A percentile compares a stretch with the other conserved stretches of the same genome.
These are phyloP conservation scores for Claviceps purpurea DNA, from an alignment of 2,329 filamentous ascomycete genomes.

Conservation along the genomic window DNA sequence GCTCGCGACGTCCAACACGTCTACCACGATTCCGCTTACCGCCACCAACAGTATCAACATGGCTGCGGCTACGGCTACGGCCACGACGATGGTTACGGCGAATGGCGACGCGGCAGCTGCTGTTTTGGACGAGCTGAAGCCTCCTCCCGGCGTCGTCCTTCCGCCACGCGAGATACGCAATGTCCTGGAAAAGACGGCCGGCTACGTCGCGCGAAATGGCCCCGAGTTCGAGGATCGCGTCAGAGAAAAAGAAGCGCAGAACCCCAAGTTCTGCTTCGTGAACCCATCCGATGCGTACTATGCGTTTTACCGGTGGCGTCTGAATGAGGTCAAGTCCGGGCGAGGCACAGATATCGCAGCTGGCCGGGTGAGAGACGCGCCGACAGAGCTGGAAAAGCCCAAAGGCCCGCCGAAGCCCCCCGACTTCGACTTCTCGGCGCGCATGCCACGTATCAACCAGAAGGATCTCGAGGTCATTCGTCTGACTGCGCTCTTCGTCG, in stretches of 20 bases:
- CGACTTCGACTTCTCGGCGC: slow-evolving; percentile 84
- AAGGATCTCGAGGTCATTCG: slow-evolving; percentile 68
- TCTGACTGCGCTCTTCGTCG: slow-evolving; percentile 80
- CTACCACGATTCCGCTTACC: slow-evolving; percentile 2
- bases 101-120: slow-evolving; percentile 40
- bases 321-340: slow-evolving; percentile 73
- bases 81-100: slow-evolving; percentile 23
- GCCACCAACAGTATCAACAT: slow-evolving; percentile 10
- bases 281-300: slow-evolving; percentile 70
- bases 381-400: slow-evolving; percentile 45
- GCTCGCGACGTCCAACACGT: background rate
- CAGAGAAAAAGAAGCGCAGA: slow-evolving; percentile 67
- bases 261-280: slow-evolving; percentile 87
- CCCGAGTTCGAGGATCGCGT: slow-evolving; percentile 69
- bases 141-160: slow-evolving; percentile 71
- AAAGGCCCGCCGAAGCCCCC: slow-evolving; percentile 74
- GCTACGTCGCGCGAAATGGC: slow-evolving; percentile 65
- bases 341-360: slow-evolving; percentile 67
- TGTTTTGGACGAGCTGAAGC: slow-evolving; percentile 54
- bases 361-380: slow-evolving; percentile 54
- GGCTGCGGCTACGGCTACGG: slow-evolving; percentile 12
- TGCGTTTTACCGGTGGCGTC: slow-evolving; percentile 80
- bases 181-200: slow-evolving; percentile 86
- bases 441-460: slow-evolving; percentile 94
- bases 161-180: slow-evolving; percentile 79